Base-by-base conservation (phyloP, 768 basidiomycete genomes). In the Mycena galopus region DNA sequence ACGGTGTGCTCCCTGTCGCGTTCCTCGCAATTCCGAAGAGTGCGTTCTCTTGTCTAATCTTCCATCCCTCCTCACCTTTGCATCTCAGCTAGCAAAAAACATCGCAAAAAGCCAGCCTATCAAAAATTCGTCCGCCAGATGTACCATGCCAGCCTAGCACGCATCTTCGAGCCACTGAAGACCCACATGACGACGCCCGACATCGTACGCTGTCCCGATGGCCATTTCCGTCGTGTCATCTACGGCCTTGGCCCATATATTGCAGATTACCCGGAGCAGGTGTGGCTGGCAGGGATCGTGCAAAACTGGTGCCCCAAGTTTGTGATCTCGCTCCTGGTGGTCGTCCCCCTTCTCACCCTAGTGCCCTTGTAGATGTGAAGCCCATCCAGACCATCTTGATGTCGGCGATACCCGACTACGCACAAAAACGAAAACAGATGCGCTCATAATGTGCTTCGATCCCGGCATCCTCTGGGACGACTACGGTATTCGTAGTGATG, bases 181-280 rank as follows among this genome's bases (percentile, higher is more conserved):
- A 68, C 72, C 12, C 73, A 14, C 0, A 81, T 80, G 79, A 65
- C 17, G 10, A 75, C 19, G 0, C 78, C 79, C 3, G 67, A 74
- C 21, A 53, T 81, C n/a, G n/a, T 65, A 2, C 27, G 21, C 3
- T 81, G 79, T 51, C 72, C 79, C 1, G 81, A 83, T 65, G 69
- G 73, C 0, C 77, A 82, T 47, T 83, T 57, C 69, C 75, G 77
- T 0, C 65, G 74, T 0, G 76, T 74, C 4, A 77, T 83, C 6
- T 81, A 78, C 59, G 76, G 69, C 10, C 32, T 82, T 12, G 80
- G 77, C 0, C 76, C 79, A 0, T 81, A 77, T 50, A 81, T 82
- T 57, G 79, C 79, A 0, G 79, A 82, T 58, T 82, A 82, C 64
- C 79, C 78, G 10, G 81, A 82, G 57, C 81, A 82, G 53, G 77